A percentile compares a stretch with the other conserved stretches of the same genome.
phyloP scores from a whole-genome alignment of 2,329 filamentous ascomycete species.

The Colletotrichum orchidophilum region DNA sequence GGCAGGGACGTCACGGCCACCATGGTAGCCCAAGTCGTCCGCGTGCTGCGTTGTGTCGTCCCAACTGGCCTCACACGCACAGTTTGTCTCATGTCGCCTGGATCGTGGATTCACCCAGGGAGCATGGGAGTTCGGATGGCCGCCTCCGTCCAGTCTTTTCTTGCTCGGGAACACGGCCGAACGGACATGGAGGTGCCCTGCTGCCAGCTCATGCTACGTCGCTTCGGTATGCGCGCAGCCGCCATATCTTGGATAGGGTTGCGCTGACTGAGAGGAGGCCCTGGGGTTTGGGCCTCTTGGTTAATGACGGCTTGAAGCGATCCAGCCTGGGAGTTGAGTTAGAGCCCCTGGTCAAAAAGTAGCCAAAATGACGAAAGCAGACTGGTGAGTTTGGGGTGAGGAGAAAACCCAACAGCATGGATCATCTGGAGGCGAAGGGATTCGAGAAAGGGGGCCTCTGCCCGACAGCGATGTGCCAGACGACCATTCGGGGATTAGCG shows the following conservation, averaged over 20 bases:
- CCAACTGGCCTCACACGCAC: conserved; percentile 15
- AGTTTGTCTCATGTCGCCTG: conserved; percentile 19
- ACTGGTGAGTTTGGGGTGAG: neutral
- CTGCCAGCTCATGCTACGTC: conserved; percentile 3
- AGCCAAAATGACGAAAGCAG: neutral
- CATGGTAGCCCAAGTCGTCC: conserved; percentile 7
- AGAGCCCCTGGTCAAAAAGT: neutral
- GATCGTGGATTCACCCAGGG: conserved; percentile 18
- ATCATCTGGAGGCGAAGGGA: conserved; percentile 18
- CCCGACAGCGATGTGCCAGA: conserved; percentile 10
- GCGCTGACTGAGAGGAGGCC: neutral
- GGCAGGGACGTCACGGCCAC: conserved; percentile 27
- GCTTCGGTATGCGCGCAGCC: conserved; percentile 17
- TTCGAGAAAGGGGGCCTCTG: conserved; percentile 1
- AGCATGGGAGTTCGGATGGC: conserved; percentile 15
- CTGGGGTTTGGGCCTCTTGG: neutral
- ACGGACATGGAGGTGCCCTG: neutral
- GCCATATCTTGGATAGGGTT: neutral
- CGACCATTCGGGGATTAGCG: conserved; percentile 6
- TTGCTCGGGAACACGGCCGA: conserved; percentile 7
- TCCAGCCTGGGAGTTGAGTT: neutral
- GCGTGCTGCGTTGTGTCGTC: conserved; percentile 12
- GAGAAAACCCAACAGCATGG: neutral
- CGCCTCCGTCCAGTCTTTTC: neutral
- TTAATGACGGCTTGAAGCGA: neutral